Conservation (phyloP, 1,284 basidiomycete species). For the Pholiota adiposa region DNA sequence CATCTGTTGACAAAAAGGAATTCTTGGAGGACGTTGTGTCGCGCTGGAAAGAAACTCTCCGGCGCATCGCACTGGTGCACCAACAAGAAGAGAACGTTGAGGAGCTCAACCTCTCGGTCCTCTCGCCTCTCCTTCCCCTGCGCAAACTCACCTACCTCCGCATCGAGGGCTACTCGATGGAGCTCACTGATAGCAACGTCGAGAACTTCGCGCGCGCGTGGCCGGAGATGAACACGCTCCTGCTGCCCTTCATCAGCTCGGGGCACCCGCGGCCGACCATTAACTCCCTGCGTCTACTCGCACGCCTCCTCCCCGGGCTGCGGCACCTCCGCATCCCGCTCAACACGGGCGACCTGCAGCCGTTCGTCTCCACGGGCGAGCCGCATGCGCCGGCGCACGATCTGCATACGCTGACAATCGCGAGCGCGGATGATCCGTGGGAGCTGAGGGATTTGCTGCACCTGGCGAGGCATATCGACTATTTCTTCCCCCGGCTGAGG, state of each 20-base stretch:
- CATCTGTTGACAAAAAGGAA: conserved; percentile 23
- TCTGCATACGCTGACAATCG: conserved; percentile 25
- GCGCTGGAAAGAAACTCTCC: conserved; percentile 27
- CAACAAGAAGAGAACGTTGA: conserved; percentile 17
- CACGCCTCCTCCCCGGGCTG: conserved; percentile 23
- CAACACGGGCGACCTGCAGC: conserved; percentile 19
- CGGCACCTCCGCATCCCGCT: conserved; percentile 27
- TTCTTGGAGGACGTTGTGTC: conserved; percentile 23
- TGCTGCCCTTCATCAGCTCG: conserved; percentile 23
- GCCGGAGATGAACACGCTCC: conserved; percentile 25
- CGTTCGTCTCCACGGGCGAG: conserved; percentile 15
- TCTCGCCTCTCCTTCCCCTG: conserved; percentile 26
- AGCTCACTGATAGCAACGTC: conserved; percentile 27
- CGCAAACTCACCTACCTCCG: conserved; percentile 25
- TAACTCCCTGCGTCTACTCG: conserved; percentile 20
- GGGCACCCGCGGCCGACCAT: conserved; percentile 23
- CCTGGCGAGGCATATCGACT: conserved; percentile 29
- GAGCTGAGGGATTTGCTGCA: conserved; percentile 27
- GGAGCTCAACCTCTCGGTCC: conserved; percentile 15
- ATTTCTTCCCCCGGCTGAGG: conserved; percentile 25
- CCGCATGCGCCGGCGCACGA: conserved; percentile 18
- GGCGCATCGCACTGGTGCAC: conserved; percentile 27
- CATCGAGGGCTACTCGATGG: conserved; percentile 29
- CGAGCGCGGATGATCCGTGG: conserved; percentile 26
- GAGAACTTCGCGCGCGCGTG: conserved; percentile 26